Percentiles rank a stretch among this genome's conserved stretches.
These are phyloP conservation scores for Drechslerella dactyloides DNA, from an alignment of 2,329 filamentous ascomycete species.

Conservation along the genomic window DNA sequence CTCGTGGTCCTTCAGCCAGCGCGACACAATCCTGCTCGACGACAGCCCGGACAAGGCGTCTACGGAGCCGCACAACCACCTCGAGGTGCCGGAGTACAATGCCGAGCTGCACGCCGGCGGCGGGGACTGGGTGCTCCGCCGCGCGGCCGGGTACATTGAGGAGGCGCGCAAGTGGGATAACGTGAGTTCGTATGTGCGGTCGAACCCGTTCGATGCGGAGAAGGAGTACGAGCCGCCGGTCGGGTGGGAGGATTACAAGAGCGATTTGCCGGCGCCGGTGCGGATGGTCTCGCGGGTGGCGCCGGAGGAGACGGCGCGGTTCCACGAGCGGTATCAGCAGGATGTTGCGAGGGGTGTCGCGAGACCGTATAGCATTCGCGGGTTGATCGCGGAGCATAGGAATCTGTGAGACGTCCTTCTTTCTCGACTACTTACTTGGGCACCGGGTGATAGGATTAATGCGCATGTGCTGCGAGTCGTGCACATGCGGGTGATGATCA, in stretches of 20 bases:
- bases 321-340: conserved; percentile 6
- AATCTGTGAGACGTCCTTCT: not conserved
- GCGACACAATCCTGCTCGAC: conserved; percentile 88
- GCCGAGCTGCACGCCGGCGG: conserved; percentile 59
- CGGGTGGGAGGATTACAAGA: conserved; percentile 13
- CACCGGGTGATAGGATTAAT: no score
- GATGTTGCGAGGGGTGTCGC: not conserved
- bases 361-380: not conserved
- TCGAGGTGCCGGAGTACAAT: conserved; percentile 80
- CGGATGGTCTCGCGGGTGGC: not conserved
- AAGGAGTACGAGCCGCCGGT: conserved; percentile 16
- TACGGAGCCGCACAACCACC: conserved; percentile 81
- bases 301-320: not conserved
- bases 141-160: conserved; percentile 65
- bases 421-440: no score
- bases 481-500: no score
- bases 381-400: not conserved
- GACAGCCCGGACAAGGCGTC: conserved; percentile 81
- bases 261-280: not conserved
- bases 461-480: no score
- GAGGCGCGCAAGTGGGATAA: conserved; percentile 62
- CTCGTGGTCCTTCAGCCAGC: conserved; percentile 63
- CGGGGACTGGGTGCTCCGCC: conserved; percentile 60
- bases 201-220: conserved; percentile 22
- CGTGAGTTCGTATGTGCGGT: conserved; percentile 58